Percentiles rank a stretch among this genome's conserved stretches.
Conservation (phyloP, 129 eudicot species). For the Centaurea solstitialis region DNA sequence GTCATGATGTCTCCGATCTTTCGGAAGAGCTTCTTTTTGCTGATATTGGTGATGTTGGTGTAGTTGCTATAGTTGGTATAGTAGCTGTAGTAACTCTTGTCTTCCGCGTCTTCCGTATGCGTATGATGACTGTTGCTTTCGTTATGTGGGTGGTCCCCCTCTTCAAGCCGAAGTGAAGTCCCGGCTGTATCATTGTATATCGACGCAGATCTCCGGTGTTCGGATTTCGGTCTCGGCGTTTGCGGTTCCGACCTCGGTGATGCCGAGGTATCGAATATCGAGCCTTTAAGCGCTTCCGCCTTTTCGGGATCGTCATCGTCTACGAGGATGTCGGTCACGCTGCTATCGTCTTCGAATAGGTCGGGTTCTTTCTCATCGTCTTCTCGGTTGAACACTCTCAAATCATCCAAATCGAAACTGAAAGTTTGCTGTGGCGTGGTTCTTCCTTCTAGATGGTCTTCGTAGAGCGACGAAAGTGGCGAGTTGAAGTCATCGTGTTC, state of each 20-base stretch:
- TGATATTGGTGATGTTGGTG: neutral
- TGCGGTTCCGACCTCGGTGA: constrained; percentile 48
- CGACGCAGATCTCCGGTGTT: constrained; percentile 27
- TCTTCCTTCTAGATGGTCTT: constrained; percentile 39
- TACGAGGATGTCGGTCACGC: constrained; percentile 25
- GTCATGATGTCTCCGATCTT: constrained; percentile 46
- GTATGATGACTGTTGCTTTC: constrained; percentile 15
- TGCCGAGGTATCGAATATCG: constrained; percentile 63
- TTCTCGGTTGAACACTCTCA: constrained; percentile 32
- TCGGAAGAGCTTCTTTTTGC: constrained; percentile 40
- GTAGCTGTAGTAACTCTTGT: constrained; percentile 24
- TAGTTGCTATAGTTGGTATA: neutral
- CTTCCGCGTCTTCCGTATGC: constrained; percentile 32
- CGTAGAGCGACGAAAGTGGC: constrained; percentile 26
- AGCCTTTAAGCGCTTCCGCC: constrained; percentile 76
- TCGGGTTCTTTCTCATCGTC: constrained; percentile 12
- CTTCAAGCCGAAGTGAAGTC: constrained; percentile 34
- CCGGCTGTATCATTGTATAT: constrained; percentile 31
- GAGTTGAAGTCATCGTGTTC: constrained; percentile 35
- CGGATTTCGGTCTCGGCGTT: constrained; percentile 26
- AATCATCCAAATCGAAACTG: constrained; percentile 55
- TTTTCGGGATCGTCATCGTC: constrained; percentile 62
- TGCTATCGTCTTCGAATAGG: constrained; percentile 23
- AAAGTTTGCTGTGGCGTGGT: constrained; percentile 38
- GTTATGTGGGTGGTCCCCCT: constrained; percentile 35